phyloP scores from a whole-genome alignment of 495 filamentous ascomycete species.

The Hypoxylon fuscum region DNA sequence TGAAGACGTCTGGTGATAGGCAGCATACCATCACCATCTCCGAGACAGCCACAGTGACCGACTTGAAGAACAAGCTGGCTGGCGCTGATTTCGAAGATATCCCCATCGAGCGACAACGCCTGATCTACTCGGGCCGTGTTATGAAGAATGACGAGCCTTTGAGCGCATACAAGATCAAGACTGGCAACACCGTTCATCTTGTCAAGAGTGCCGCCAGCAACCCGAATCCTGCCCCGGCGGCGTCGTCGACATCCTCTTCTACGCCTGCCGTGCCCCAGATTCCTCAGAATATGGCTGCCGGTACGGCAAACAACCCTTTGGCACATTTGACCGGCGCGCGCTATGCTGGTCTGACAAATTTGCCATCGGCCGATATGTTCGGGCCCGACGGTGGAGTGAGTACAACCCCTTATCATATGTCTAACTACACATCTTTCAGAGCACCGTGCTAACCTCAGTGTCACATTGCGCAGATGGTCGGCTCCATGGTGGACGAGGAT shows the following conservation, averaged over 20 bases:
- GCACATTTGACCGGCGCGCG: constrained; percentile 92
- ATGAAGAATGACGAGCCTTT: constrained; percentile 92
- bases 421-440: neutral
- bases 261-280: constrained; percentile 66
- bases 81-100: constrained; percentile 82
- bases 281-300: constrained; percentile 89
- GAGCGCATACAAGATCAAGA: constrained; percentile 89
- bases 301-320: constrained; percentile 89
- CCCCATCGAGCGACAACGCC: constrained; percentile 83
- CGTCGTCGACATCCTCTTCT: constrained; percentile 60
- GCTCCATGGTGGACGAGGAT: constrained; percentile 77
- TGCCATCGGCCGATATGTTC: constrained; percentile 90
- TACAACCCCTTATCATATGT: constrained; percentile 28
- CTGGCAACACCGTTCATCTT: constrained; percentile 93
- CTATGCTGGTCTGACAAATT: constrained; percentile 89
- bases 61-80: constrained; percentile 89
- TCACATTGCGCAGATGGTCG: constrained; percentile 78
- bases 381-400: constrained; percentile 96
- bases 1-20: constrained; percentile 89
- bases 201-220: constrained; percentile 97
- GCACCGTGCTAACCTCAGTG: constrained; percentile 45
- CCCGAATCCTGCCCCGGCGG: constrained; percentile 68
- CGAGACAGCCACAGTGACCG: constrained; percentile 76
- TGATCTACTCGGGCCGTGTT: constrained; percentile 97
- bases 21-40: constrained; percentile 84